These are phyloP conservation scores for Euclidium syriacum DNA, from an alignment of 345 rosid genomes.

Conservation along the genomic window DNA sequence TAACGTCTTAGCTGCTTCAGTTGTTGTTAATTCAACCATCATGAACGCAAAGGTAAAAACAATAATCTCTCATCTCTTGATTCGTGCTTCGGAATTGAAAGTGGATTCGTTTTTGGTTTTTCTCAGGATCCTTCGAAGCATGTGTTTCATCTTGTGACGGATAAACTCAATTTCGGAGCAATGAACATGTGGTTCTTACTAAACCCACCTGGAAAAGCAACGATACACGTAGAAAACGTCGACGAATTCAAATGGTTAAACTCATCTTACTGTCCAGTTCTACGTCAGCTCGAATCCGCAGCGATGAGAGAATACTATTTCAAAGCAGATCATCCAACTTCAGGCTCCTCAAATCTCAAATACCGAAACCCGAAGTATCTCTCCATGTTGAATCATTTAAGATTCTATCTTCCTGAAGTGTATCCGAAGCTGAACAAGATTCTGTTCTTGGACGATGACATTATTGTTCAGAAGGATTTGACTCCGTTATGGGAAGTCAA, in stretches of 20 bases:
- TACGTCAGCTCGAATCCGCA: conserved; percentile 88
- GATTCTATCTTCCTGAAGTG: conserved; percentile 94
- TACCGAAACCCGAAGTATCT: conserved; percentile 97
- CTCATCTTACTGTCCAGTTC: conserved; percentile 94
- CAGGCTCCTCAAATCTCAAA: conserved; percentile 90
- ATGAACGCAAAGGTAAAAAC: conserved; percentile 84
- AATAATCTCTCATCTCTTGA: background rate
- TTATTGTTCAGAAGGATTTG: conserved; percentile 96
- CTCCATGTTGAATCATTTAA: conserved; percentile 91
- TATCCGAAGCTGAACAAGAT: conserved; percentile 92
- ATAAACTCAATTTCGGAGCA: conserved; percentile 93
- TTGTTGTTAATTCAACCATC: conserved; percentile 94
- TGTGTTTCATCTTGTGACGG: conserved; percentile 94
- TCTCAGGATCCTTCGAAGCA: conserved; percentile 94
- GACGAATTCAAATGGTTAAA: conserved; percentile 99
- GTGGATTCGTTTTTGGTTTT: background rate
- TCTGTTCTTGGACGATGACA: conserved; percentile 92
- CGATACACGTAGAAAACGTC: conserved; percentile 95
- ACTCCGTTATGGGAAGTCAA: conserved; percentile 80
- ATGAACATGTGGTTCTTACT: conserved; percentile 99
- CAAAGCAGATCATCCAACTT: conserved; percentile 89
- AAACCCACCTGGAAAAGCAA: conserved; percentile 91
- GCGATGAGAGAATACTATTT: conserved; percentile 97
- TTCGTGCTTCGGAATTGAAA: background rate
- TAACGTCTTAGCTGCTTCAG: conserved; percentile 99